Percentiles rank a stretch among this genome's conserved stretches.
Conservation (phyloP, 352 stramenopile genomes). For the Phytophthora fragariae region DNA sequence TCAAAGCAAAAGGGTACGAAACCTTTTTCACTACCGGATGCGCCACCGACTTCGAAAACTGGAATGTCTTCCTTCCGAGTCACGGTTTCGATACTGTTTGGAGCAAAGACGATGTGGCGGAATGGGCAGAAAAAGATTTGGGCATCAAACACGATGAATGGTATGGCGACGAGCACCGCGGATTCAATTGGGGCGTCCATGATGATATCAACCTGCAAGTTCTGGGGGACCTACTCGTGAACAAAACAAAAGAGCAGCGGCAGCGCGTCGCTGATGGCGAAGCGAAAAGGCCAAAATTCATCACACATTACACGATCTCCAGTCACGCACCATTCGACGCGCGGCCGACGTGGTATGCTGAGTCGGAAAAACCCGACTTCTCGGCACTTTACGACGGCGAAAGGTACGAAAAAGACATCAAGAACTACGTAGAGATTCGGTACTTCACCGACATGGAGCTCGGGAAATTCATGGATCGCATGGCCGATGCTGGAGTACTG, state of each 20-base stretch:
- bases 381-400: constrained; percentile 32
- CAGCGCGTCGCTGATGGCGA: neutral
- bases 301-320: constrained; percentile 21
- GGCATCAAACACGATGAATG: neutral
- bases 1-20: constrained; percentile 61
- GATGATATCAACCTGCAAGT: constrained; percentile 53
- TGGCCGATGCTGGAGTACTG: constrained; percentile 43
- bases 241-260: constrained; percentile 33
- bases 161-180: constrained; percentile 3
- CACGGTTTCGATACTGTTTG: constrained; percentile 21
- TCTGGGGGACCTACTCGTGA: constrained; percentile 46
- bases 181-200: constrained; percentile 47
- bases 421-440: constrained; percentile 44
- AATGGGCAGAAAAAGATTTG: neutral
- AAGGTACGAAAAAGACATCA: constrained; percentile 27
- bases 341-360: constrained; percentile 41
- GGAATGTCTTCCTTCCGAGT: constrained; percentile 43
- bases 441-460: constrained; percentile 52
- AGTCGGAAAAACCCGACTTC: constrained; percentile 40
- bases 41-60: constrained; percentile 47
- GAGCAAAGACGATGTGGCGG: neutral
- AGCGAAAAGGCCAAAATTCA: constrained; percentile 2
- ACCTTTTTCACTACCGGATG: constrained; percentile 44
- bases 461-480: constrained; percentile 52
- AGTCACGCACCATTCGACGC: constrained; percentile 50